Evolutionary conservation across 768 basidiomycete genomes (phyloP), one percentile per base, ranked within the genome.

Genomic region (Calocybe indica): DNA sequence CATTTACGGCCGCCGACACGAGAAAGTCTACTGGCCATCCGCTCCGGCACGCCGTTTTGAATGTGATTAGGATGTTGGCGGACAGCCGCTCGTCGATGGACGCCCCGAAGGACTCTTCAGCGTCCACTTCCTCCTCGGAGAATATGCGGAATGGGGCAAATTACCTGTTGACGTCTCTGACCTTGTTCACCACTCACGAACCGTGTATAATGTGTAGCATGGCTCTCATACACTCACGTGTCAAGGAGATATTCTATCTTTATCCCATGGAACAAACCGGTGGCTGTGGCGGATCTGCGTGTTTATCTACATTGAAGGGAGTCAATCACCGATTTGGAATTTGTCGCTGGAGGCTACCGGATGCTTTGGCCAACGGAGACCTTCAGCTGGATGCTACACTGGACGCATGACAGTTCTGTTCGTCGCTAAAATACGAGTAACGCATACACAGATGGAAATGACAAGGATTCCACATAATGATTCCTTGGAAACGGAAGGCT

Each of bases 161-260:
- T 58, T 99, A 99, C 65, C 83, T 97, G 38, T 74, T 98, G 22
- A 97, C 92, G 0, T 82, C 83, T 2, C 76, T 83, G 12, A 81
- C 83, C 1, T 72, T 97, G 22, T 98, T 98, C 70, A 80, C 82
- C 45, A 91, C 92, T 7, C 95, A 99, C 65, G 96, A 99, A 57
- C 96, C 96, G 0, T 99, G 96, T 56, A 78, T 99, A 48, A 92
- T 98, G 91, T 99, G 96, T 63, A 81, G 84, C 57, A 99, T 99
- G 96, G 91, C 93, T 2, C 68, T 98, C 14, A 69, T 96, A 5
- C 96, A 99, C 65, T 93, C 90, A 1, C 80, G 96, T n/a, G 91
- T 97, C 47, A 85, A 87, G 56, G 83, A 92, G 51, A 77, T 98
- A 5, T 76, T 90, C 60, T 82, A 84, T 59, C 60, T 97, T 32